phyloP scores from a whole-genome alignment of 2,329 filamentous ascomycete genomes.

The Aureobasidium subglaciale region DNA sequence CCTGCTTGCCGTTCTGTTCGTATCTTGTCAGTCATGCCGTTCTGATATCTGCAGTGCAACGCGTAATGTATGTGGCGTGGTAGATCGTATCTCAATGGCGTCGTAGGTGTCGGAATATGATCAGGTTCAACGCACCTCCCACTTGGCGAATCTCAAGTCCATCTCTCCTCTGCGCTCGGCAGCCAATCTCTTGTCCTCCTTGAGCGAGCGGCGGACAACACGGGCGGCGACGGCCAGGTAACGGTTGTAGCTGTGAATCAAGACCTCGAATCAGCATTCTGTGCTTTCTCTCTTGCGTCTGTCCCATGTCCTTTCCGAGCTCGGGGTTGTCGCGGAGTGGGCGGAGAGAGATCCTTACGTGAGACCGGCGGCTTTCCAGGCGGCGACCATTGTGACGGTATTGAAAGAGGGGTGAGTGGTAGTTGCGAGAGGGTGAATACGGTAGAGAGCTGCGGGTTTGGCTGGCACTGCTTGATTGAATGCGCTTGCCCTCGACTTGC shows the following conservation, averaged over 20 bases:
- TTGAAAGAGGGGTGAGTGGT: constrained; percentile 20
- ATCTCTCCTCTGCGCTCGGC: constrained; percentile 87
- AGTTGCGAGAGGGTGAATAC: constrained; percentile 11
- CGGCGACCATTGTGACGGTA: constrained; percentile 76
- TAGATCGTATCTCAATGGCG: background rate
- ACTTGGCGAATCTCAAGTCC: constrained; percentile 87
- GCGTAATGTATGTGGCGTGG: background rate
- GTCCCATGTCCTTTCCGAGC: background rate
- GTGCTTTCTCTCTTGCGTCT: background rate
- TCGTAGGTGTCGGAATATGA: background rate
- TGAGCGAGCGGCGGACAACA: constrained; percentile 91
- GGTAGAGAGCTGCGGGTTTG: constrained; percentile 5
- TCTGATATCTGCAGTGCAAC: background rate
- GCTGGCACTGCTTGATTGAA: background rate
- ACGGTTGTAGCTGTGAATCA: constrained; percentile 83
- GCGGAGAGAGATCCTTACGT: constrained; percentile 55
- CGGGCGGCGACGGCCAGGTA: constrained; percentile 94
- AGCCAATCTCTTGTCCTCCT: constrained; percentile 81
- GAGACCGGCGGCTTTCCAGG: constrained; percentile 96
- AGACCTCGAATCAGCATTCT: constrained; percentile 1
- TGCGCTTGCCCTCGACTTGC: constrained; percentile 4
- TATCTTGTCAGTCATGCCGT: constrained; percentile 13
- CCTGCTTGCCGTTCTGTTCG: constrained; percentile 87
- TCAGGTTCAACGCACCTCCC: constrained; percentile 65
- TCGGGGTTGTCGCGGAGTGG: background rate